Percentiles rank a stretch among this genome's conserved stretches.
Conservation (phyloP, 345 rosid genomes). For the Capsella bursapastoris region DNA sequence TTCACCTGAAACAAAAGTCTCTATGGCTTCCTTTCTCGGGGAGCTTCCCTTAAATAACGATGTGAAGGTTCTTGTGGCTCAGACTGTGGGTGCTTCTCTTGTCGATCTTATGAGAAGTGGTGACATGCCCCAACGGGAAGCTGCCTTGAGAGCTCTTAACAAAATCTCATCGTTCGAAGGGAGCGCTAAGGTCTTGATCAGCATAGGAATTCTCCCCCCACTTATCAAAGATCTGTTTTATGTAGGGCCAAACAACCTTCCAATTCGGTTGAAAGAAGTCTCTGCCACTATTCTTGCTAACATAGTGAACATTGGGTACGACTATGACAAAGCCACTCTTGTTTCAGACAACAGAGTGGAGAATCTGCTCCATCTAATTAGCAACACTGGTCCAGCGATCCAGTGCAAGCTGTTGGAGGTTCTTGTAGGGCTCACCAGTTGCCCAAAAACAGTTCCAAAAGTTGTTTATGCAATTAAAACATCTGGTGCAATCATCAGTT, state of each 20-base stretch:
- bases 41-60: slow-evolving; percentile 85
- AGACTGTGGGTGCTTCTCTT: slow-evolving; percentile 76
- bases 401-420: slow-evolving; percentile 97
- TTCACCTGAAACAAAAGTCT: slow-evolving; percentile 75
- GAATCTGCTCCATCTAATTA: slow-evolving; percentile 79
- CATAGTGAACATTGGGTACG: slow-evolving; percentile 75
- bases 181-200: slow-evolving; percentile 83
- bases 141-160: slow-evolving; percentile 85
- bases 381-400: slow-evolving; percentile 95
- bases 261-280: slow-evolving; percentile 89
- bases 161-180: slow-evolving; percentile 80
- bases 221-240: slow-evolving; percentile 84
- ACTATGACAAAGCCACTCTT: slow-evolving; percentile 72
- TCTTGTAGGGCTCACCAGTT: slow-evolving; percentile 86
- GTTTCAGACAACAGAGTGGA: slow-evolving; percentile 84
- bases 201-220: slow-evolving; percentile 87
- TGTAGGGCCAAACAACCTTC: slow-evolving; percentile 72
- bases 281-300: slow-evolving; percentile 94
- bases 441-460: slow-evolving; percentile 59
- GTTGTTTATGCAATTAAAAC: slow-evolving; percentile 86
- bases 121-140: slow-evolving; percentile 73
- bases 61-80: slow-evolving; percentile 79
- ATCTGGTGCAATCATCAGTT: slow-evolving; percentile 89
- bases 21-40: slow-evolving; percentile 91
- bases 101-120: slow-evolving; percentile 82